Evolutionary conservation across 768 basidiomycete genomes (phyloP).

Genomic region (Rhizopogon sp.): DNA sequence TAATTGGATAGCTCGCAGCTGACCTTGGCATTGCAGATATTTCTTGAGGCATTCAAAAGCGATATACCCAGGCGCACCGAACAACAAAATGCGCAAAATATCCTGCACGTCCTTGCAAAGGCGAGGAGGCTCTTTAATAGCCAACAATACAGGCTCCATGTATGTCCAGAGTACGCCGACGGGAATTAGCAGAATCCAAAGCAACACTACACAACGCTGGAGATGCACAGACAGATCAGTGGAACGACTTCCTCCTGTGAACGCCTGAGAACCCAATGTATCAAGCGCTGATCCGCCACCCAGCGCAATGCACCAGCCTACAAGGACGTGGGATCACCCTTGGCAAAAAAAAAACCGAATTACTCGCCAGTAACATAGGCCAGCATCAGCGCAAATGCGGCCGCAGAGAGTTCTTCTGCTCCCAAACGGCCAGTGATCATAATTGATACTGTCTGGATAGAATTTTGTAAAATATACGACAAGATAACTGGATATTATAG

Average conservation of each 20-base stretch:
- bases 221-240: slow-evolving; percentile 68
- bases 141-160: slow-evolving; percentile 56
- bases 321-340: slow-evolving; percentile 46
- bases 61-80: slow-evolving; percentile 69
- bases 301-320: slow-evolving; percentile 74
- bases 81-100: slow-evolving; percentile 59
- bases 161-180: slow-evolving; percentile 59
- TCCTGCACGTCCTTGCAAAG: slow-evolving; percentile 58
- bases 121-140: slow-evolving; percentile 53
- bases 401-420: slow-evolving; percentile 61
- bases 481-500: slow-evolving; percentile 44
- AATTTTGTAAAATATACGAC: slow-evolving; percentile 71
- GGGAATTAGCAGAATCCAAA: slow-evolving; percentile 63
- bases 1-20: slow-evolving; percentile 3
- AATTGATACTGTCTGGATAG: slow-evolving; percentile 62
- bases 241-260: slow-evolving; percentile 54
- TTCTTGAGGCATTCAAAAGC: slow-evolving; percentile 76
- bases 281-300: slow-evolving; percentile 78
- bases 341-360: slow-evolving; percentile 17
- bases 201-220: slow-evolving; percentile 60
- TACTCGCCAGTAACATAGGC: slow-evolving; percentile 76
- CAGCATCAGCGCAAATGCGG: slow-evolving; percentile 73
- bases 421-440: slow-evolving; percentile 64
- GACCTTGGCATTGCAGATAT: slow-evolving; percentile 77
- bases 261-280: slow-evolving; percentile 74